Percentiles rank a stretch among this genome's conserved stretches.
phyloP scores from a whole-genome alignment of 2,329 filamentous ascomycete genomes.

The Penicillium sp. region DNA sequence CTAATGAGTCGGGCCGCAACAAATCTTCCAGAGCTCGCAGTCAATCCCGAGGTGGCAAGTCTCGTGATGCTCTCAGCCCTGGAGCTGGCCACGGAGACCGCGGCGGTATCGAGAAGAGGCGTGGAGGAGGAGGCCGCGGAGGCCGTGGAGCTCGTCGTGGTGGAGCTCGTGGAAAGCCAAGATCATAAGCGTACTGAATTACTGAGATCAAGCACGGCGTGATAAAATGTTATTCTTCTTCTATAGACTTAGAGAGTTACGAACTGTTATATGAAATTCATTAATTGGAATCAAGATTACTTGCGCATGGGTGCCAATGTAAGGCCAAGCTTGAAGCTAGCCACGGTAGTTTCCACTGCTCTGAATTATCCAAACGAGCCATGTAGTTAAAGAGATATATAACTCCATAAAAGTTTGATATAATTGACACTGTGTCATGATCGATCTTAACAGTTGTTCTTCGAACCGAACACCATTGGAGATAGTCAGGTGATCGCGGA shows the following conservation, averaged over 20 bases:
- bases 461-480: neutral
- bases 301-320: neutral
- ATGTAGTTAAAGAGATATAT: neutral
- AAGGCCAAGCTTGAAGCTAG: neutral
- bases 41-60: constrained; percentile 16
- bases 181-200: constrained; percentile 4
- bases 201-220: constrained; percentile 1
- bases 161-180: constrained; percentile 11
- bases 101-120: constrained; percentile 23
- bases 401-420: neutral
- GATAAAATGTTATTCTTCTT: neutral
- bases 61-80: constrained; percentile 26
- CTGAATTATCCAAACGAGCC: neutral
- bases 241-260: constrained; percentile 8
- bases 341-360: neutral
- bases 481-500: constrained; percentile 9
- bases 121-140: constrained; percentile 19
- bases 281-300: neutral
- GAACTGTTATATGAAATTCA: constrained; percentile 1
- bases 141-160: constrained; percentile 18
- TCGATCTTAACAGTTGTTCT: constrained; percentile 10
- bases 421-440: constrained; percentile 10
- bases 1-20: constrained; percentile 10
- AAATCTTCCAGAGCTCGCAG: constrained; percentile 11
- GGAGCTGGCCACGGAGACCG: constrained; percentile 22